phyloP scores from a whole-genome alignment of 345 rosid genomes.

The Moricandia moricandioides region DNA sequence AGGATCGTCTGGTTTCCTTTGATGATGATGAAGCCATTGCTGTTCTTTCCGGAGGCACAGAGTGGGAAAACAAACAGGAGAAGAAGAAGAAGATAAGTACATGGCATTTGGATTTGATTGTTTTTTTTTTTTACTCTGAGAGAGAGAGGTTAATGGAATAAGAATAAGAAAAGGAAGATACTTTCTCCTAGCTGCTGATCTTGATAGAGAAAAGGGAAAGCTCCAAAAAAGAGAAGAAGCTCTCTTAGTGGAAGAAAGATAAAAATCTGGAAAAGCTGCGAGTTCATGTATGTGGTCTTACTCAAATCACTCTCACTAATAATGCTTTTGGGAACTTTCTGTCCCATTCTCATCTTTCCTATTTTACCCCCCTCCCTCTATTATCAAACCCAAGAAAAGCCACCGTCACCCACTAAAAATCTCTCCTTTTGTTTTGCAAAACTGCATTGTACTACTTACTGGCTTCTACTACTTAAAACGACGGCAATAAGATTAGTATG shows the following conservation, averaged over 20 bases:
- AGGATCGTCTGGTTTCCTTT: slow-evolving; percentile 47
- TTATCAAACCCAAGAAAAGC: neutral
- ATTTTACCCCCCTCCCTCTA: slow-evolving; percentile 1
- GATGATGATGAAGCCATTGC: slow-evolving; percentile 34
- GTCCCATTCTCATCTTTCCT: neutral
- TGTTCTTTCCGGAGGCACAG: slow-evolving; percentile 5
- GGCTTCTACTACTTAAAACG: neutral
- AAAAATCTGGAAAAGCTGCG: slow-evolving; percentile 43
- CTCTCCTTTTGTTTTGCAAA: neutral
- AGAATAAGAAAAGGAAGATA: neutral
- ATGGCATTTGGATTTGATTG: slow-evolving; percentile 34
- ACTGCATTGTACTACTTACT: neutral
- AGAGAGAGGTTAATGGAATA: neutral
- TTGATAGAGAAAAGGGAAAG: slow-evolving; percentile 33
- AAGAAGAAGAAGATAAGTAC: slow-evolving; percentile 1
- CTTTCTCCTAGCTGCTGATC: slow-evolving; percentile 10
- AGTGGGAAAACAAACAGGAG: slow-evolving; percentile 24
- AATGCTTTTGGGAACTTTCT: neutral
- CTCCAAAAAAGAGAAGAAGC: slow-evolving; percentile 8
- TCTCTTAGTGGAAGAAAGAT: slow-evolving; percentile 18
- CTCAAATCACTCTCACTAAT: neutral
- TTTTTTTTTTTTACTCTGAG: neutral
- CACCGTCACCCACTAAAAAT: neutral
- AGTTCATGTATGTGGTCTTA: slow-evolving; percentile 1
- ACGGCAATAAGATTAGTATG: neutral